These are phyloP conservation scores for Monosporascus sp. DNA, from an alignment of 2,329 filamentous ascomycete genomes.

Conservation along the genomic window DNA sequence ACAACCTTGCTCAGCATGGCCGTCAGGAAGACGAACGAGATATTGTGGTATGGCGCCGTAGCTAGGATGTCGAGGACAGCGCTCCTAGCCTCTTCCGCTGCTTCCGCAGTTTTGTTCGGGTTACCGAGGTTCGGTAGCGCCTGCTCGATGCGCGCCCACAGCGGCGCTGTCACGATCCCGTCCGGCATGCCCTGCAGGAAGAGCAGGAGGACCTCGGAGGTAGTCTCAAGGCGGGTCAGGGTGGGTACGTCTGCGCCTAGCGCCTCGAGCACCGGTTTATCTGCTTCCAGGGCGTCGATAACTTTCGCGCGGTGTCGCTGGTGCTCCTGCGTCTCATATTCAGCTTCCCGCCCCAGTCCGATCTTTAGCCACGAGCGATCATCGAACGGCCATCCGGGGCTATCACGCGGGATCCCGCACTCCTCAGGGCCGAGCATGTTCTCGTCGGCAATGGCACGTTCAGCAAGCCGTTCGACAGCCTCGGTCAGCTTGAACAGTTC, in stretches of 20 bases:
- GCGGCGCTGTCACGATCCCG: conserved; percentile 63
- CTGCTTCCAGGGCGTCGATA: conserved; percentile 68
- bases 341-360: conserved; percentile 4
- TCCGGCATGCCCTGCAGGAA: conserved; percentile 74
- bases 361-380: conserved; percentile 19
- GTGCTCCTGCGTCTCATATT: conserved; percentile 10
- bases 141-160: conserved; percentile 67
- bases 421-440: conserved; percentile 52
- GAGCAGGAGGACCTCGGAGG: conserved; percentile 64
- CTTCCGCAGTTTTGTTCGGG: conserved; percentile 12
- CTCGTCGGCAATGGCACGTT: conserved; percentile 53
- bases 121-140: conserved; percentile 38
- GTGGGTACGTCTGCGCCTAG: conserved; percentile 60
- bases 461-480: conserved; percentile 56
- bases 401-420: conserved; percentile 43
- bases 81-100: conserved; percentile 40
- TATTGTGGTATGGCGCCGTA: conserved; percentile 70
- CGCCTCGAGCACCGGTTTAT: conserved; percentile 51
- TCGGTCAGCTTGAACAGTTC: conserved; percentile 89
- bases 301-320: conserved; percentile 29
- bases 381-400: conserved; percentile 55
- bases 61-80: conserved; percentile 68
- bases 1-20: conserved; percentile 61
- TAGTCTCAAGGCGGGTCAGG: conserved; percentile 65
- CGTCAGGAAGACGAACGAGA: conserved; percentile 82